Percentiles rank a stretch among this genome's conserved stretches.
Conservation (phyloP, 148 eudicot species). For the Chenopodium formosanum region DNA sequence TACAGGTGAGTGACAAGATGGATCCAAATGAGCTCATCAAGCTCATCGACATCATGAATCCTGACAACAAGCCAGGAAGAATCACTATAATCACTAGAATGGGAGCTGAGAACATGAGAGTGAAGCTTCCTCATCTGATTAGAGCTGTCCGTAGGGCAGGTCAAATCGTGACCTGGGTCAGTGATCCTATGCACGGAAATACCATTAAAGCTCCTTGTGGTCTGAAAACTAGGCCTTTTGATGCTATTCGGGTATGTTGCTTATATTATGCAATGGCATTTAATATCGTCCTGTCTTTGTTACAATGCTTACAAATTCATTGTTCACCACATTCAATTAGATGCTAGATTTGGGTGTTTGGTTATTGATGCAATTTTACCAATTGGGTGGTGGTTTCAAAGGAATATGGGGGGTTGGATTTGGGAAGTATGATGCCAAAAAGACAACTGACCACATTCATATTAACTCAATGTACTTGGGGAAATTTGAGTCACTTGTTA, state of each 20-base stretch:
- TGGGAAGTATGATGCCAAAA: background rate
- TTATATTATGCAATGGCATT: conserved; percentile 6
- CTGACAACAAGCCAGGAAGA: conserved; percentile 86
- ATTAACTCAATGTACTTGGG: background rate
- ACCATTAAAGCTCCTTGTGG: conserved; percentile 97
- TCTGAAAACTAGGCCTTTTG: conserved; percentile 90
- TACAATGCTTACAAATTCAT: background rate
- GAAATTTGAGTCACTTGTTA: background rate
- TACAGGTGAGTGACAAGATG: conserved; percentile 93
- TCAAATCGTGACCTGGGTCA: conserved; percentile 93
- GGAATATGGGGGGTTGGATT: background rate
- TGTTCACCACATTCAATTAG: background rate
- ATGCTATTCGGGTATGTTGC: conserved; percentile 73
- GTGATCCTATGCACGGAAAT: conserved; percentile 94
- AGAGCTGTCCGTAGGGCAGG: conserved; percentile 93
- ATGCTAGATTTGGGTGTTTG: background rate
- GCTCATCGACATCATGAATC: conserved; percentile 85
- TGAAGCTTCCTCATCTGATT: conserved; percentile 90
- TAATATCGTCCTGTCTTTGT: background rate
- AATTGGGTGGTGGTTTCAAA: background rate
- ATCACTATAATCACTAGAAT: conserved; percentile 84
- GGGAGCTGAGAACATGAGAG: conserved; percentile 99
- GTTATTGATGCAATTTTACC: background rate
- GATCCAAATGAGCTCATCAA: conserved; percentile 74
- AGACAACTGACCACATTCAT: background rate